Conservation (phyloP, 768 basidiomycete genomes). For the Boletus sp. region DNA sequence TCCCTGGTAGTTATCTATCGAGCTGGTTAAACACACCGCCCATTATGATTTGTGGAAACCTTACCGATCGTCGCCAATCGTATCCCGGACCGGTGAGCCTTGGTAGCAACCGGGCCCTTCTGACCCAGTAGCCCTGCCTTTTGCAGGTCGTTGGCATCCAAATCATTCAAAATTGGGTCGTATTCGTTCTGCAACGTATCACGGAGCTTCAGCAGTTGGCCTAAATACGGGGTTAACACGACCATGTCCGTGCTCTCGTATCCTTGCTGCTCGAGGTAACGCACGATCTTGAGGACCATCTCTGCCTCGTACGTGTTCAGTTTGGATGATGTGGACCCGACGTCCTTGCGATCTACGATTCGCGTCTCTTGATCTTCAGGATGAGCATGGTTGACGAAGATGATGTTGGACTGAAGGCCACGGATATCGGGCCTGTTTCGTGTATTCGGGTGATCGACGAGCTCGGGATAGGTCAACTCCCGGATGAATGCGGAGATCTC, state of each 20-base stretch:
- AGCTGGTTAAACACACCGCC: neutral
- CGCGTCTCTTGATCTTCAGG: constrained; percentile 50
- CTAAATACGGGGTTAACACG: constrained; percentile 67
- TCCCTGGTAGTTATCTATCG: constrained; percentile 71
- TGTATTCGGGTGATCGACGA: constrained; percentile 55
- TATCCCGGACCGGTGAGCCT: constrained; percentile 38
- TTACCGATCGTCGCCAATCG: constrained; percentile 68
- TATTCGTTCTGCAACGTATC: constrained; percentile 40
- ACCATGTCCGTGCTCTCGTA: constrained; percentile 63
- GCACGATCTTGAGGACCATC: constrained; percentile 67
- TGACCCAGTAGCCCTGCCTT: constrained; percentile 53
- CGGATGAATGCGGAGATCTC: constrained; percentile 66
- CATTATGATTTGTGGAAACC: neutral
- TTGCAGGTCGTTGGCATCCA: constrained; percentile 59
- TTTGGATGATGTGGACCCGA: constrained; percentile 52
- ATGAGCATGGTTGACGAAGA: constrained; percentile 58
- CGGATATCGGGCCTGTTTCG: constrained; percentile 47
- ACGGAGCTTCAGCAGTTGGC: constrained; percentile 54
- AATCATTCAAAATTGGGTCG: constrained; percentile 63
- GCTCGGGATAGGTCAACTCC: constrained; percentile 64
- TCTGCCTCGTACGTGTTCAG: constrained; percentile 57
- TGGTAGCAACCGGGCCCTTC: constrained; percentile 35
- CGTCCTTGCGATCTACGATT: constrained; percentile 45
- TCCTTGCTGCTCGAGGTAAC: constrained; percentile 67
- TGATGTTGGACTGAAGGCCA: constrained; percentile 56